Conservation (phyloP, 148 eudicot genomes). For the Camellia sinensis region DNA sequence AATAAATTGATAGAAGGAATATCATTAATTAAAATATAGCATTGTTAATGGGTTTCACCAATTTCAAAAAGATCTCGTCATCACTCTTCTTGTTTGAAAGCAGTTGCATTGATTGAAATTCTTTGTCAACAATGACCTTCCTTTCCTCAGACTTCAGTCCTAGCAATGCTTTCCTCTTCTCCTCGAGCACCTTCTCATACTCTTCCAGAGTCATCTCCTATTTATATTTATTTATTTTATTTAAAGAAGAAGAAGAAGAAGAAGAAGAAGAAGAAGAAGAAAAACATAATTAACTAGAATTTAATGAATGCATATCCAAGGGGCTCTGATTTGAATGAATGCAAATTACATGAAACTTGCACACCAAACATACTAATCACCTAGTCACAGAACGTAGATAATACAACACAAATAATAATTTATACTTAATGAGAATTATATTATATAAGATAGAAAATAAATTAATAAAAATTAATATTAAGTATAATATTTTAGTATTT, state of each 20-base stretch:
- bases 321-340: not conserved
- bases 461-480: too few species aligned
- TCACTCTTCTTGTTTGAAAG: constrained; percentile 62
- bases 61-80: constrained; percentile 57
- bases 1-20: not conserved
- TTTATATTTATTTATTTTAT: too few species aligned
- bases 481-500: too few species aligned
- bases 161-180: constrained; percentile 75
- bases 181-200: constrained; percentile 75
- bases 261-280: not conserved
- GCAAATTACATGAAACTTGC: not conserved
- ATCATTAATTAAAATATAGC: not conserved
- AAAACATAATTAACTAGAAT: not conserved
- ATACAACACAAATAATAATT: too few species aligned
- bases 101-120: constrained; percentile 59
- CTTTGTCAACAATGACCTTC: constrained; percentile 63
- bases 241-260: not conserved
- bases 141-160: constrained; percentile 63
- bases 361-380: not conserved
- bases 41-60: constrained; percentile 39
- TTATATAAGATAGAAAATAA: too few species aligned
- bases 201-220: constrained; percentile 86
- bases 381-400: not conserved
- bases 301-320: not conserved
- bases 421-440: too few species aligned